Percentiles rank a stretch among this genome's conserved stretches.
phyloP scores from a whole-genome alignment of 768 basidiomycete genomes.

The Rhizopogon vulgaris region DNA sequence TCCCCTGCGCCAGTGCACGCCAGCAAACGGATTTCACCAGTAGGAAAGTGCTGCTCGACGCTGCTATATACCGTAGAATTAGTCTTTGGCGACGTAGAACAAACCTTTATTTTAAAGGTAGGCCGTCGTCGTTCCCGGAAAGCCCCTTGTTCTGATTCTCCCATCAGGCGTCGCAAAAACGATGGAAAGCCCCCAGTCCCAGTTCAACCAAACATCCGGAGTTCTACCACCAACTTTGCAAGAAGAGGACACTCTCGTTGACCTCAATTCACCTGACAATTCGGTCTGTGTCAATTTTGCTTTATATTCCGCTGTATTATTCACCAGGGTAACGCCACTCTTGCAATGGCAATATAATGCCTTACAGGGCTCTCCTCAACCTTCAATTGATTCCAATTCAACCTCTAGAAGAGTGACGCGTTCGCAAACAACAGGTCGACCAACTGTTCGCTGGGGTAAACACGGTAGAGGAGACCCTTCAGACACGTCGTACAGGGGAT shows the following conservation, averaged over 20 bases:
- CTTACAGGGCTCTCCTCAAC: constrained; percentile 15
- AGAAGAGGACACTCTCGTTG: constrained; percentile 20
- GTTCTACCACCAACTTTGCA: constrained; percentile 1
- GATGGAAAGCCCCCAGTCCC: constrained; percentile 20
- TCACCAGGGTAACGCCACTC: constrained; percentile 24
- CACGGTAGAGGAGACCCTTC: constrained; percentile 23
- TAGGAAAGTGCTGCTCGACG: background rate
- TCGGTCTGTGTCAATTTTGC: constrained; percentile 24
- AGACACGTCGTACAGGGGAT: constrained; percentile 18
- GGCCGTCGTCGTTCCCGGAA: background rate
- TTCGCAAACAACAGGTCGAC: constrained; percentile 29
- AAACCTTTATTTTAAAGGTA: constrained; percentile 11
- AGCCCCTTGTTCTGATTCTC: constrained; percentile 15
- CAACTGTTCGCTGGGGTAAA: constrained; percentile 29
- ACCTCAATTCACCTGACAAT: constrained; percentile 20
- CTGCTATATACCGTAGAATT: background rate
- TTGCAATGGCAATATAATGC: constrained; percentile 4
- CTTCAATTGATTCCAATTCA: constrained; percentile 17
- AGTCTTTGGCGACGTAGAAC: background rate
- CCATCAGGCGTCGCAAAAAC: constrained; percentile 27
- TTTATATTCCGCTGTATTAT: constrained; percentile 22
- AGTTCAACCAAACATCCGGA: constrained; percentile 14
- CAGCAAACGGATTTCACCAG: background rate
- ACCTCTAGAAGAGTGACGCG: constrained; percentile 23
- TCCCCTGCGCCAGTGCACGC: background rate